phyloP scores from a whole-genome alignment of 352 stramenopile genomes.

The Phytophthora quininea region DNA sequence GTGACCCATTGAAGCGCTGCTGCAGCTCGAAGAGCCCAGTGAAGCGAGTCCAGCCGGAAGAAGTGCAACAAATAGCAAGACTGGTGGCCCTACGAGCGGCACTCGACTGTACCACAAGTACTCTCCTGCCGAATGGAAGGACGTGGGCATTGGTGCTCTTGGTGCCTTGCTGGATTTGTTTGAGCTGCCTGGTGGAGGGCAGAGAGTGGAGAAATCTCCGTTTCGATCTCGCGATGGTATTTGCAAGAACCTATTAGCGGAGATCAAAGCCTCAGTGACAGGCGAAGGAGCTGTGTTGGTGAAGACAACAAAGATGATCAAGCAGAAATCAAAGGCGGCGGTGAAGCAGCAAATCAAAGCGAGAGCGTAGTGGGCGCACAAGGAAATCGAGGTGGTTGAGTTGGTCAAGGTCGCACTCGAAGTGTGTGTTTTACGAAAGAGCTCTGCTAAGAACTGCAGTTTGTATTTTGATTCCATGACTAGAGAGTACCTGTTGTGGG shows the following conservation, averaged over 20 bases:
- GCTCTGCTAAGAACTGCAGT: too few relatives aligned
- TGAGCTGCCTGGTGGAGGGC: slow-evolving; percentile 40
- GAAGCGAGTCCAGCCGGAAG: slow-evolving; percentile 13
- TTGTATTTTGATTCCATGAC: too few relatives aligned
- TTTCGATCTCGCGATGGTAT: slow-evolving; percentile 64
- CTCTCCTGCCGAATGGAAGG: slow-evolving; percentile 62
- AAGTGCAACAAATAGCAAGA: slow-evolving; percentile 14
- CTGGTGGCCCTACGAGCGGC: slow-evolving; percentile 21
- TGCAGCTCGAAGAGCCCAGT: slow-evolving; percentile 15
- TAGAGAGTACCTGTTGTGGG: too few relatives aligned
- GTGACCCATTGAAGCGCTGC: slow-evolving; percentile 4
- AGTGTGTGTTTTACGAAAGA: too few relatives aligned
- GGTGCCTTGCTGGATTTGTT: slow-evolving; percentile 70
- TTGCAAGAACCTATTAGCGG: slow-evolving; percentile 51
- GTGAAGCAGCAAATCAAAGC: slow-evolving; percentile 23
- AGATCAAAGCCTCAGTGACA: slow-evolving; percentile 40
- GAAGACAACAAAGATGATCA: slow-evolving; percentile 17
- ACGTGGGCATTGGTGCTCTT: slow-evolving; percentile 69
- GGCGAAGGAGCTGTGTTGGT: slow-evolving; percentile 1
- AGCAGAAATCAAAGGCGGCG: slow-evolving; percentile 13
- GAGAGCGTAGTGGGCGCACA: slow-evolving; percentile 5
- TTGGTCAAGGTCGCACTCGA: too few relatives aligned
- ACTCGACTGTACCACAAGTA: slow-evolving; percentile 70
- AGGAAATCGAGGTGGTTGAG: too few relatives aligned
- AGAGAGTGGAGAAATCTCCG: slow-evolving; percentile 42